Conservation (phyloP, 176 grass and related monocot genomes). For the Panicum miliaceum region DNA sequence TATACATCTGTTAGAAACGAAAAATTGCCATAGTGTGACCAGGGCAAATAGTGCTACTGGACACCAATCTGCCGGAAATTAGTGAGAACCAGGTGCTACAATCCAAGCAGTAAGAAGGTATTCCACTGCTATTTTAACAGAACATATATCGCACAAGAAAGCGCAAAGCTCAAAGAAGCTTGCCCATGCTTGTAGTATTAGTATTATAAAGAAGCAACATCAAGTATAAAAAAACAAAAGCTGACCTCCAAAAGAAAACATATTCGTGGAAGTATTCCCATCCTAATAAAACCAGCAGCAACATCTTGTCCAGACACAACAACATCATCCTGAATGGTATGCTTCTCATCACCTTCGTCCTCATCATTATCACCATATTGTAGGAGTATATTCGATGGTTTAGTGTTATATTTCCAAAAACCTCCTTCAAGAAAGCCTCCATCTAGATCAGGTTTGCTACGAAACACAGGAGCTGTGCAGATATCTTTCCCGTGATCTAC, state of each 20-base stretch:
- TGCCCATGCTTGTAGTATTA: not conserved
- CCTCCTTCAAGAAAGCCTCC: slow-evolving; percentile 86
- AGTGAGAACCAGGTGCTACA: not conserved
- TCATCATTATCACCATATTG: slow-evolving; percentile 55
- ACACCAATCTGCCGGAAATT: not conserved
- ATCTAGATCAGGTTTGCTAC: slow-evolving; percentile 71
- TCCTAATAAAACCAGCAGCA: slow-evolving; percentile 92
- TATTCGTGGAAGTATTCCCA: slow-evolving; percentile 86
- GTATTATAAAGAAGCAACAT: slow-evolving; percentile 4
- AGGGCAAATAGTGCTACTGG: slow-evolving; percentile 6
- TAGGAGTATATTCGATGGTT: slow-evolving; percentile 77
- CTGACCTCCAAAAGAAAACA: slow-evolving; percentile 90
- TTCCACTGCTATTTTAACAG: not conserved
- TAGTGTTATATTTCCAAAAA: slow-evolving; percentile 96
- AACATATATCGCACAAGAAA: slow-evolving; percentile 7
- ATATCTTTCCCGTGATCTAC: slow-evolving; percentile 54
- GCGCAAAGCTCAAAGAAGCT: slow-evolving; percentile 6
- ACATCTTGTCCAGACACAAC: slow-evolving; percentile 88
- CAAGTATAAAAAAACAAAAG: not conserved
- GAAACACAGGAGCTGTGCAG: slow-evolving; percentile 90
- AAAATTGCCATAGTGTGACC: not conserved
- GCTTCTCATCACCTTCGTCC: slow-evolving; percentile 74
- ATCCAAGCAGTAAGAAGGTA: not conserved
- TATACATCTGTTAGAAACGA: not conserved
- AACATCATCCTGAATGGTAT: slow-evolving; percentile 86